These are phyloP conservation scores for Erodium texanum DNA, from an alignment of 441 rosid genomes.

Conservation along the genomic window DNA sequence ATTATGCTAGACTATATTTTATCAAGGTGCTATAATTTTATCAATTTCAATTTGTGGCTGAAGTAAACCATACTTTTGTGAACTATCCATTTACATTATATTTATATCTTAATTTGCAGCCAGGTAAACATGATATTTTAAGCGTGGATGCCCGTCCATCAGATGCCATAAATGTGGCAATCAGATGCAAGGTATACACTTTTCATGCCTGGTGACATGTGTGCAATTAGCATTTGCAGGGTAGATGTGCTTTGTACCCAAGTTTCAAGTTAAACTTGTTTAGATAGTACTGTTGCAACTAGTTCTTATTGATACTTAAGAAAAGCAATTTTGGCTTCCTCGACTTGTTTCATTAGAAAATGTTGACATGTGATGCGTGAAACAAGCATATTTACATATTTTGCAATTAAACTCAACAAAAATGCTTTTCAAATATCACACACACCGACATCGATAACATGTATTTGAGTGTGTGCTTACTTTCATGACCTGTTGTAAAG, in stretches of 20 bases:
- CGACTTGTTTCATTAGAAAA: conserved; percentile 3
- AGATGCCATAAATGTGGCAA: conserved; percentile 83
- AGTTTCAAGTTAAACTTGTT: neutral
- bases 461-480: neutral
- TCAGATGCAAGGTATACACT: conserved; percentile 58
- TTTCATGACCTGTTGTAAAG: neutral
- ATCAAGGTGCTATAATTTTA: conserved; percentile 40
- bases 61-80: conserved; percentile 7
- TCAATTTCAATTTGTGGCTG: neutral
- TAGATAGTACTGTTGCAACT: neutral
- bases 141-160: conserved; percentile 81
- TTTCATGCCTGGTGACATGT: conserved; percentile 2
- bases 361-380: neutral
- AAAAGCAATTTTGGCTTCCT: neutral
- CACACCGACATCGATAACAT: neutral
- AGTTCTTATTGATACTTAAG: neutral
- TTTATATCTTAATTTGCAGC: conserved; percentile 38
- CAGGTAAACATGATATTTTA: conserved; percentile 43
- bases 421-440: neutral
- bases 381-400: neutral
- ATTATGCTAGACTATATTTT: conserved; percentile 55
- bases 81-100: conserved; percentile 8
- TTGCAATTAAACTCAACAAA: neutral
- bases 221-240: neutral
- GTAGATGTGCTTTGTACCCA: conserved; percentile 1